Evolutionary conservation across 2,329 filamentous ascomycete species (phyloP), one percentile per base, ranked within the genome.

Genomic region (Fusarium xylarioides): DNA sequence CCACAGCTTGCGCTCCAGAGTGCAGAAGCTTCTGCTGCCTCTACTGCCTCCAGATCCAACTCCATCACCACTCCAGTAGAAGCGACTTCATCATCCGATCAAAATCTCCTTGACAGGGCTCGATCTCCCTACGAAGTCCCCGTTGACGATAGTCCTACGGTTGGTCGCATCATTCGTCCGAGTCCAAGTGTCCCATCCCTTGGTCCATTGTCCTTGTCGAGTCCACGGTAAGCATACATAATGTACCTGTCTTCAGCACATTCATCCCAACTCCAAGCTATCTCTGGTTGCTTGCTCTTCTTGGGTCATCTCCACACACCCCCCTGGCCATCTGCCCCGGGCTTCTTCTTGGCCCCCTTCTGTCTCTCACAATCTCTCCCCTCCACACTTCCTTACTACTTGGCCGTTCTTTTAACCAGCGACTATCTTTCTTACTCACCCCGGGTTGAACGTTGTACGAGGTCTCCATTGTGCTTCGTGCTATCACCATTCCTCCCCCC

Each of bases 1-100:
- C 86, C 86, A 82, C 86, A 87, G 82, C 84, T 84, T 83, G 82
- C 83, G 80, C 82, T 83, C 81, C 84, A 83, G 80, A 81, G 80
- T 80, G 81, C 82, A 78, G 81, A 85, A 78, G 82, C 79, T 80
- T 70, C 74, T 66, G 64, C 65, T 69, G 69, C 74, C 43, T 71
- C 74, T 55, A 54, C 64, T 44, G 63, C 65, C 40, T 43, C 71
- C 56, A 65, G 57, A 66, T 67, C 63, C 28, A 68, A 58, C 73
- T 35, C 69, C 62, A 56, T 54, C 57, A 64, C 58, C 43, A 61
- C 72, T 50, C 70, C 73, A 60, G 68, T 71, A 44, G 55, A 67
- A 28, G 50, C 54, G 38, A 59, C 57, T 58, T 50, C 67, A 56
- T 55, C 66, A n/a, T 65, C 59, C 43, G 53, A 65, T 28, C 46